phyloP scores from a whole-genome alignment of 192 early-diverging fungal genomes.

The Coemansia sp. region DNA sequence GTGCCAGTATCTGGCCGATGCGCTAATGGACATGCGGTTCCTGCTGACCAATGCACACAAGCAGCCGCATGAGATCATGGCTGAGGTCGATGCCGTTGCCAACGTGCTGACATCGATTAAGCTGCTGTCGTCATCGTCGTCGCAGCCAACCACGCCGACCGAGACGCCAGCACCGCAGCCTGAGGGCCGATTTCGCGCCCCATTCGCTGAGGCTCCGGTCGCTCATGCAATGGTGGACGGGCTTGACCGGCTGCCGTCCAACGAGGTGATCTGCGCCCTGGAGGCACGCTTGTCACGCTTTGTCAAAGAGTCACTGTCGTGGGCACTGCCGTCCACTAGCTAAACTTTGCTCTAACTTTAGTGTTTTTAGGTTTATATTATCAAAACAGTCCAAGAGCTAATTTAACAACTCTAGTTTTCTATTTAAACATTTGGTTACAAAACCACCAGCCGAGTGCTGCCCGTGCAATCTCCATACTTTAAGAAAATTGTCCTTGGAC shows the following conservation, averaged over 20 bases:
- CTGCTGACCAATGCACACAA: conserved; percentile 51
- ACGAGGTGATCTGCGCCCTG: conserved; percentile 51
- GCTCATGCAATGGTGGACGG: conserved; percentile 37
- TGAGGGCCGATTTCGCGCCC: conserved; percentile 24
- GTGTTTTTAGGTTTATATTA: too few species aligned
- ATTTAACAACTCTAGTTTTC: too few species aligned
- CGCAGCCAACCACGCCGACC: conserved; percentile 9
- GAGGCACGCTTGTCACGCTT: conserved; percentile 53
- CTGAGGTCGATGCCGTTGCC: conserved; percentile 52
- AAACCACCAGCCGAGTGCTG: not conserved
- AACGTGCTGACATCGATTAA: conserved; percentile 49
- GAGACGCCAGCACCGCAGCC: not conserved
- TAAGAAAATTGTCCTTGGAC: not conserved
- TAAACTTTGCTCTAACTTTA: conserved; percentile 4
- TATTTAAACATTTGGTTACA: too few species aligned
- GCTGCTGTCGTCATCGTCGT: conserved; percentile 46
- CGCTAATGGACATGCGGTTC: conserved; percentile 69
- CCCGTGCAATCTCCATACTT: not conserved
- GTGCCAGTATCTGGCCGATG: conserved; percentile 62
- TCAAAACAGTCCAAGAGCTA: too few species aligned
- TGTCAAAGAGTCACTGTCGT: conserved; percentile 50
- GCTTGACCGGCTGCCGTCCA: conserved; percentile 49
- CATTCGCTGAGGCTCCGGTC: conserved; percentile 14
- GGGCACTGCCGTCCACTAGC: conserved; percentile 50
- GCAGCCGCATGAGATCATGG: conserved; percentile 53